A percentile compares a stretch with the other conserved stretches of the same genome.
These are phyloP conservation scores for Cupressus sempervirens DNA, from an alignment of 75 land plant genomes.

Conservation along the genomic window DNA sequence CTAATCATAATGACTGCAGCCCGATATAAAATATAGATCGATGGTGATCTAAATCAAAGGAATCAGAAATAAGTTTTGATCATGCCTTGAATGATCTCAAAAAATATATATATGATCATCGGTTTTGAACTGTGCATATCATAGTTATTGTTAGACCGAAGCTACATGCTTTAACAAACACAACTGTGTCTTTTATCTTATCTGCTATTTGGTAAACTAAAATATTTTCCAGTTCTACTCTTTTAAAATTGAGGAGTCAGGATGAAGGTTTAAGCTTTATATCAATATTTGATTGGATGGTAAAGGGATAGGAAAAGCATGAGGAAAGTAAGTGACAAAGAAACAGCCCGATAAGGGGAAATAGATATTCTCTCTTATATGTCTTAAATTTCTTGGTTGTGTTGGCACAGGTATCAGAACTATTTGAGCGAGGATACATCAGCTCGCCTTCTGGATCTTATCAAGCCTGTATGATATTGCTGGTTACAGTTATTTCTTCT, in stretches of 20 bases:
- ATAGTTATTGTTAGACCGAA: no score
- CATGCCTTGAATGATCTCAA: no score
- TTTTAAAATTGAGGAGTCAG: neutral
- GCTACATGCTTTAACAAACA: no score
- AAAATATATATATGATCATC: no score
- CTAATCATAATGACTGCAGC: no score
- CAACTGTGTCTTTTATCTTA: neutral
- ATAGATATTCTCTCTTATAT: neutral
- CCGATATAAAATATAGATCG: no score
- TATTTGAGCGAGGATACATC: slow-evolving; percentile 68
- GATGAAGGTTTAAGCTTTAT: neutral
- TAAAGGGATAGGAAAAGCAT: neutral
- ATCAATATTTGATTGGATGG: neutral
- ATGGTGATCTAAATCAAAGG: no score
- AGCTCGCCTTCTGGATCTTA: slow-evolving; percentile 37
- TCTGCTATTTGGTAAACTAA: neutral
- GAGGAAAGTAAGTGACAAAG: neutral
- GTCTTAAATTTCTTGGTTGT: neutral
- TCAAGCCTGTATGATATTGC: slow-evolving; percentile 65
- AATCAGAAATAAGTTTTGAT: no score
- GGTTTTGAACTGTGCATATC: no score
- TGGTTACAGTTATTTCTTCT: slow-evolving; percentile 10
- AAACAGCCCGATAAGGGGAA: neutral
- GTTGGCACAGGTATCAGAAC: slow-evolving; percentile 70
- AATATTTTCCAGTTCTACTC: neutral